Base-by-base conservation (phyloP, 2,329 filamentous ascomycete genomes). In the Diplodia mutila region DNA sequence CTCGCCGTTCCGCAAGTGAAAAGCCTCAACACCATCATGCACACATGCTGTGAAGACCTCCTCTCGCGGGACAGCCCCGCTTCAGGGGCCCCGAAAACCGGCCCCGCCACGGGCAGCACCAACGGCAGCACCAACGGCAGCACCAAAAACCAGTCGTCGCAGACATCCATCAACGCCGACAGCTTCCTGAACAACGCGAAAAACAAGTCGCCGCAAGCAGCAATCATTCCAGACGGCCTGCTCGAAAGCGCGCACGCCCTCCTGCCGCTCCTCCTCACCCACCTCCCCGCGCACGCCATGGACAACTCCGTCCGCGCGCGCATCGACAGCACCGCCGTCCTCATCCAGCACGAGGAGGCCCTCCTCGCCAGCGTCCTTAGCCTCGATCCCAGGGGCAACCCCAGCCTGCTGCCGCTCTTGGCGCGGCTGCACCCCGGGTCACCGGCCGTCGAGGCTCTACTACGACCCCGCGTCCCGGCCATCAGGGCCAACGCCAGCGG, bases 301-400 rank as follows among this genome's bases (percentile, higher is more conserved):
- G 86, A 90, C n/a, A 87, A 90, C 9, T 87, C 90, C 1, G 76
- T 92, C 23, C 89, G 94, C 64, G 86, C 89, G 12, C 87, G 92
- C 59, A 84, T 97, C 70, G 93, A 97, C 74, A 90, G 91, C 70
- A 92, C 91, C 2, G 91, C 92, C 23, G 90, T 97, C 67, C 80
- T 97, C 25, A 86, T 84, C 5, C 84, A 85, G 68, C 85, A 90
- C 76, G 89, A 88, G 74, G 83, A 89, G 37, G 90, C 91, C 51
- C 91, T 97, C 86, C 75, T 95, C 12, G 88, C 93, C 6, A 94
- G 92, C 76, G 89, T 96, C 14, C 82, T 97, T 68, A 93, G 95
- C 77, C 92, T 93, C 0, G 89, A 77, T 81, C 88, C 70, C 83
- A 89, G 74, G 82, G 86, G 73, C 85, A 89, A 75, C 86, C 89